Conservation (phyloP, 2,329 filamentous ascomycete species). For the Arthrobotrys megalospora region DNA sequence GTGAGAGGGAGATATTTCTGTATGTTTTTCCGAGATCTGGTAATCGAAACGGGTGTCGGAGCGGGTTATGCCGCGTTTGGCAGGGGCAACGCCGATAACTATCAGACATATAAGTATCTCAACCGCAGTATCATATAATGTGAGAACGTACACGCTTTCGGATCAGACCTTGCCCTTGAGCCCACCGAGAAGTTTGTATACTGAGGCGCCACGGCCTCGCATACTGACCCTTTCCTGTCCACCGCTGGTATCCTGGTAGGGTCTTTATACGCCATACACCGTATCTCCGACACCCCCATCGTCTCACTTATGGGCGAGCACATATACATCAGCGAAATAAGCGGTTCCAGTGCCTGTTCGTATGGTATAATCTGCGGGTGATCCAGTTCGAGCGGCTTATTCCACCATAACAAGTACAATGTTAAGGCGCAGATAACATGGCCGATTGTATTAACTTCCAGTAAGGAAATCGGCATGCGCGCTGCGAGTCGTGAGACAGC, state of each 20-base stretch:
- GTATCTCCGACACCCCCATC: constrained; percentile 46
- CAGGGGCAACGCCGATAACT: constrained; percentile 50
- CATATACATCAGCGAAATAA: constrained; percentile 49
- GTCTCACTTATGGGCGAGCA: constrained; percentile 47
- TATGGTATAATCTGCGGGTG: constrained; percentile 43
- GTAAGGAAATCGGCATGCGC: constrained; percentile 63
- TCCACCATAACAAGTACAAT: constrained; percentile 65
- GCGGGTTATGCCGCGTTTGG: constrained; percentile 39
- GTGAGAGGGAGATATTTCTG: constrained; percentile 30
- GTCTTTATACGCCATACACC: constrained; percentile 50
- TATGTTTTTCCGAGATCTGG: constrained; percentile 48
- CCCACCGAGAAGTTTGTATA: constrained; percentile 54
- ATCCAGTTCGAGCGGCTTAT: constrained; percentile 64
- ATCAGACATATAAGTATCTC: not conserved
- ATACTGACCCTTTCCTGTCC: constrained; percentile 24
- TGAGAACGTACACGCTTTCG: constrained; percentile 46
- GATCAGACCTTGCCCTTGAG: constrained; percentile 45
- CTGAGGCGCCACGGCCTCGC: constrained; percentile 33
- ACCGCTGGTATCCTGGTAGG: constrained; percentile 4
- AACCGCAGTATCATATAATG: not conserved
- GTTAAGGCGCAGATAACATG: constrained; percentile 64
- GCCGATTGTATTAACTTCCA: constrained; percentile 65
- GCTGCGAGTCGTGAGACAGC: constrained; percentile 61
- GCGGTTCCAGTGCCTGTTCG: constrained; percentile 34
- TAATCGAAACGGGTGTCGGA: constrained; percentile 49